Evolutionary conservation across 1,284 basidiomycete species (phyloP).

Genomic region (Fomitopsis schrenkii): DNA sequence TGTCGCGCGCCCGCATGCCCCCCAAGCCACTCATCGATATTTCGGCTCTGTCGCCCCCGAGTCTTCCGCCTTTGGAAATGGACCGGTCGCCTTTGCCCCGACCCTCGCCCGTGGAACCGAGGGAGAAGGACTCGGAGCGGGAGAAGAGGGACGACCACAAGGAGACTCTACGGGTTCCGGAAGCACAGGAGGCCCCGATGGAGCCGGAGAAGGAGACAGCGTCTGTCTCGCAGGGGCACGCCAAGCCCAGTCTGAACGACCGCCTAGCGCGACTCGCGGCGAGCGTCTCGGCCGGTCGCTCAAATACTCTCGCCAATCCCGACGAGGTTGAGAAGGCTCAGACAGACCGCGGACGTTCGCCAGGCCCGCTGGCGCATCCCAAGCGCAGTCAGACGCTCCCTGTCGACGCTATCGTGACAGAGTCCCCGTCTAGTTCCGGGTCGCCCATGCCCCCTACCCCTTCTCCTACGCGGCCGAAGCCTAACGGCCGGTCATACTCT

Average conservation of each 20-base stretch:
- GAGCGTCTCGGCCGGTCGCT: constrained; percentile 13
- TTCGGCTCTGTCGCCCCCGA: constrained; percentile 23
- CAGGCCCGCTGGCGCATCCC: constrained; percentile 9
- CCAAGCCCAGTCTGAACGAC: constrained; percentile 27
- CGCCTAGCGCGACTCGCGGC: constrained; percentile 25
- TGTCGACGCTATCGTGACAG: constrained; percentile 12
- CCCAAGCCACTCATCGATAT: constrained; percentile 50
- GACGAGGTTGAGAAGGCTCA: constrained; percentile 6
- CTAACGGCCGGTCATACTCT: constrained; percentile 22
- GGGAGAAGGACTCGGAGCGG: neutral
- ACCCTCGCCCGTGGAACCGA: neutral
- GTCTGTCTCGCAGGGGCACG: neutral
- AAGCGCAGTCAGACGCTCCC: constrained; percentile 26
- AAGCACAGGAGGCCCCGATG: neutral
- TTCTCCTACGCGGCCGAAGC: constrained; percentile 14
- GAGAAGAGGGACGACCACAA: neutral
- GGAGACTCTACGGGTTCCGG: neutral
- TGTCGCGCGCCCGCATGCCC: constrained; percentile 27
- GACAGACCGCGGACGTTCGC: constrained; percentile 11
- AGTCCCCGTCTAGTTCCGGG: constrained; percentile 5
- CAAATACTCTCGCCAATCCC: constrained; percentile 1
- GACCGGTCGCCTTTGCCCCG: neutral
- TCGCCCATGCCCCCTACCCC: constrained; percentile 13
- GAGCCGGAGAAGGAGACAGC: neutral
- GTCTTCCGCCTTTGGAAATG: constrained; percentile 14